Evolutionary conservation across 768 basidiomycete genomes (phyloP).

Genomic region (Cystoderma amianthinum): DNA sequence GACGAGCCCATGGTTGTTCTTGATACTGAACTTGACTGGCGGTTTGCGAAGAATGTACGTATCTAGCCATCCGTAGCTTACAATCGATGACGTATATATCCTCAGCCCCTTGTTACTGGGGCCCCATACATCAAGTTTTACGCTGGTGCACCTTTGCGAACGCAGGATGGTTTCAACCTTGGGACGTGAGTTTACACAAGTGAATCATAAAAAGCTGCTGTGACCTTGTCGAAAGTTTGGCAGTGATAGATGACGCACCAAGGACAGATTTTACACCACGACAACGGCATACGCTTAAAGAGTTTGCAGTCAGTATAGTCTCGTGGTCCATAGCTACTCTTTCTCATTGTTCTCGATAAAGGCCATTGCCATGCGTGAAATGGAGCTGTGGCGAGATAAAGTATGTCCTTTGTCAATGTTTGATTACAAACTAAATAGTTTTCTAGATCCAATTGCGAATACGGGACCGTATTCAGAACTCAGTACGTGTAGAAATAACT

Average conservation of each 20-base stretch:
- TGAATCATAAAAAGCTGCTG: not conserved
- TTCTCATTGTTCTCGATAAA: slow-evolving; percentile 12
- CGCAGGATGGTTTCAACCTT: slow-evolving; percentile 86
- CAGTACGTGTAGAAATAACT: slow-evolving; percentile 40
- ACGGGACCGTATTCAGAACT: slow-evolving; percentile 86
- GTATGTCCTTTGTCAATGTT: slow-evolving; percentile 23
- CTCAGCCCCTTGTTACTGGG: slow-evolving; percentile 65
- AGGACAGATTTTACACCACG: slow-evolving; percentile 82
- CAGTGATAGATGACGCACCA: slow-evolving; percentile 80
- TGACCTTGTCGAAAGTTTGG: slow-evolving; percentile 41
- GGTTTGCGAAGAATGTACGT: slow-evolving; percentile 77
- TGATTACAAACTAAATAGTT: not conserved
- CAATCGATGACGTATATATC: not conserved
- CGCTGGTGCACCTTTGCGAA: slow-evolving; percentile 85
- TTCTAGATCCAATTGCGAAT: slow-evolving; percentile 80
- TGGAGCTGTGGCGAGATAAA: slow-evolving; percentile 95
- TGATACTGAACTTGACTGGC: slow-evolving; percentile 79
- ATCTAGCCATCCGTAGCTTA: not conserved
- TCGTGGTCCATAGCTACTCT: slow-evolving; percentile 5
- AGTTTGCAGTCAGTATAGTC: slow-evolving; percentile 60
- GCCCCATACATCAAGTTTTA: slow-evolving; percentile 77
- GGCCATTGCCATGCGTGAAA: slow-evolving; percentile 89
- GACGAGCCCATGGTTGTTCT: slow-evolving; percentile 86
- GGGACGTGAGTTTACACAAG: slow-evolving; percentile 49
- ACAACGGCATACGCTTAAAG: slow-evolving; percentile 87